phyloP scores from a whole-genome alignment of 2,329 filamentous ascomycete genomes.

The Geosmithia morbida region DNA sequence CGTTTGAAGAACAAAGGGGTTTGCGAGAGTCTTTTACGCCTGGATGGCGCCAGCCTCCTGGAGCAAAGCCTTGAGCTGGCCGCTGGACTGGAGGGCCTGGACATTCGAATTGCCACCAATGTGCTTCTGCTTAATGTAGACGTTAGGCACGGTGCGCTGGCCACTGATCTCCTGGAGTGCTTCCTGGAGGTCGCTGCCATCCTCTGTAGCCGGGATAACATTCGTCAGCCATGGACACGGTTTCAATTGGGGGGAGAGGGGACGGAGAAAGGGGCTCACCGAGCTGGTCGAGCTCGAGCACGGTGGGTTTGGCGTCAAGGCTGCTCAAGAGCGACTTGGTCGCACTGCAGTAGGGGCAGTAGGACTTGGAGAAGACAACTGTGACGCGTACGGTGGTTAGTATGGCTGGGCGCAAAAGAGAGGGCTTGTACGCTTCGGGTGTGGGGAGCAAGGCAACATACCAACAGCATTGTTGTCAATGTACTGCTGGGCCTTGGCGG shows the following conservation, averaged over 20 bases:
- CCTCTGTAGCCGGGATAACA: conserved; percentile 40
- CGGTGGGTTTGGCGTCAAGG: conserved; percentile 56
- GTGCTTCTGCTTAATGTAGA: conserved; percentile 82
- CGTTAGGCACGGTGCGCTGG: conserved; percentile 88
- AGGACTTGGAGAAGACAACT: conserved; percentile 95
- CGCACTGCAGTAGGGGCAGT: conserved; percentile 82
- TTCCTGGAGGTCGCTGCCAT: conserved; percentile 70
- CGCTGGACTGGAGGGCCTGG: conserved; percentile 35
- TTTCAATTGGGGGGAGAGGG: not conserved
- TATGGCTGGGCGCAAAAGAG: not conserved
- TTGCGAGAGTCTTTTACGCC: not conserved
- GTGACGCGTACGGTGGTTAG: conserved; percentile 1
- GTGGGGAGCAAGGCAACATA: conserved; percentile 26
- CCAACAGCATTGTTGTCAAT: conserved; percentile 82
- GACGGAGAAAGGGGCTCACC: conserved; percentile 35
- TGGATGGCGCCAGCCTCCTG: conserved; percentile 21
- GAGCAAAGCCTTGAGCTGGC: conserved; percentile 25
- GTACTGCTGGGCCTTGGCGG: conserved; percentile 41
- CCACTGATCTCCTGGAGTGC: conserved; percentile 67
- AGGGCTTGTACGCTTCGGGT: not conserved
- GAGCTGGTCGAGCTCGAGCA: conserved; percentile 74
- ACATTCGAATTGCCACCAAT: conserved; percentile 95
- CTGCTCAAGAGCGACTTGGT: conserved; percentile 63
- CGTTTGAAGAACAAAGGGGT: not conserved
- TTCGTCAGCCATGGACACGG: not conserved